Evolutionary conservation across 139 green algal genomes (phyloP).

Genomic region (Volvox reticuliferus): DNA sequence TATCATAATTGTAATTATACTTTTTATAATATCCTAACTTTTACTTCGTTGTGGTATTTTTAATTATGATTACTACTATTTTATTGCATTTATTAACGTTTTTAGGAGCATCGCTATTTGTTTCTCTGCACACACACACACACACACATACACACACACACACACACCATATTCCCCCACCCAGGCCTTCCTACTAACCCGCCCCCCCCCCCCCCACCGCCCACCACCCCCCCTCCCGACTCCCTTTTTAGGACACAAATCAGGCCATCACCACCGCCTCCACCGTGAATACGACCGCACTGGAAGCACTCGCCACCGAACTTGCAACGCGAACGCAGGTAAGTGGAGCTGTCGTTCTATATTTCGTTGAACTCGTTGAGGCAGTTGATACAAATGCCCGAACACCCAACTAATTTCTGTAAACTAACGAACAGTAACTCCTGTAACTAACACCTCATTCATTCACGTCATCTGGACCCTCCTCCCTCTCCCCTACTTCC

Average conservation of each 20-base stretch:
- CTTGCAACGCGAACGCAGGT: neutral
- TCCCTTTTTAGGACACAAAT: neutral
- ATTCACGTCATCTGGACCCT: too few relatives aligned
- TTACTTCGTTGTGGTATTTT: too few relatives aligned
- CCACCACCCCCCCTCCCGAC: too few relatives aligned
- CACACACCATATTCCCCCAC: neutral
- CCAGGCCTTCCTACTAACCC: neutral
- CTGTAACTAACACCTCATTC: too few relatives aligned
- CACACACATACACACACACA: neutral
- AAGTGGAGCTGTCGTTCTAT: neutral
- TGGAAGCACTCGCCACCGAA: neutral
- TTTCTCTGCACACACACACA: neutral
- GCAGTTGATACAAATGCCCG: neutral
- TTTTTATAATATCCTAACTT: too few relatives aligned
- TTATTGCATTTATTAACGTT: too few relatives aligned
- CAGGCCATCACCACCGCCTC: constrained; percentile 26
- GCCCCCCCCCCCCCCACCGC: too few relatives aligned
- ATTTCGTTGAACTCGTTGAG: neutral
- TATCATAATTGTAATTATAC: too few relatives aligned
- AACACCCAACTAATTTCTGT: neutral
- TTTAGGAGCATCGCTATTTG: too few relatives aligned
- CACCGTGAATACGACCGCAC: neutral
- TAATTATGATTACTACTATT: too few relatives aligned
- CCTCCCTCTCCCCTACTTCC: too few relatives aligned
- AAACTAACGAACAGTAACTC: too few relatives aligned